Evolutionary conservation across 306 rosid species (phyloP), one percentile per base, ranked within the genome.

Genomic region (Morella rubra): DNA sequence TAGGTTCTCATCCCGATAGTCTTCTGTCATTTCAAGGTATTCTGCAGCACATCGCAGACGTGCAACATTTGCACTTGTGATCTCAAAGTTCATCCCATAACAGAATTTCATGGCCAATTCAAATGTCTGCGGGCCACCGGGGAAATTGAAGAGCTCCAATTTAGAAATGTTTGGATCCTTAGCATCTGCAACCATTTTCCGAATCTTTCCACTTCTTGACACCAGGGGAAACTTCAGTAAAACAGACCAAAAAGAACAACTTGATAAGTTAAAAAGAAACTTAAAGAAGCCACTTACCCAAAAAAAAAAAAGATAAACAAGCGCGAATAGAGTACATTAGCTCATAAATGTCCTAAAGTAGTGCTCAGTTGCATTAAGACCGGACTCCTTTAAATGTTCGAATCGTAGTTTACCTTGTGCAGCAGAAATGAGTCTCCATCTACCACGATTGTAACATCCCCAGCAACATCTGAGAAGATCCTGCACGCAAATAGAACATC

Each of bases 391-490:
- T 54, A 3, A 41, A 78, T 65, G 50, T 61, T 54, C 22, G 66
- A 72, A 74, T 42, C 65, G 58, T 15, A 50, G 69, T n/a, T 55
- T 82, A 93, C 98, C 98, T 91, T 93, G 51, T 93, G 98, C 51
- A 91, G 86, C 61, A 93, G 88, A 87, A 93, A 93, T 50, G 96
- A 87, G 64, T 93, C 93, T 37, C 96, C 97, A 84, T 88, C 91
- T 53, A 88, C 91, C 0, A 86, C 85, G 44, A 93, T 84, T 71
- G 93, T 93, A 52, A 93, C 88, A 83, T 93, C 98, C 47, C 95
- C 97, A 50, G 98, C 95, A 73, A 93, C 96, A 83, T 91, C 98
- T 61, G 97, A 89, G 84, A 93, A 93, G 78, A 93, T 91, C 52
- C 98, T 93, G 78, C 79, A 37, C 9, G 7, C 53, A 80, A 69